These are phyloP conservation scores for Aspergillus thermomutatus DNA, from an alignment of 2,329 filamentous ascomycete species.

Conservation along the genomic window DNA sequence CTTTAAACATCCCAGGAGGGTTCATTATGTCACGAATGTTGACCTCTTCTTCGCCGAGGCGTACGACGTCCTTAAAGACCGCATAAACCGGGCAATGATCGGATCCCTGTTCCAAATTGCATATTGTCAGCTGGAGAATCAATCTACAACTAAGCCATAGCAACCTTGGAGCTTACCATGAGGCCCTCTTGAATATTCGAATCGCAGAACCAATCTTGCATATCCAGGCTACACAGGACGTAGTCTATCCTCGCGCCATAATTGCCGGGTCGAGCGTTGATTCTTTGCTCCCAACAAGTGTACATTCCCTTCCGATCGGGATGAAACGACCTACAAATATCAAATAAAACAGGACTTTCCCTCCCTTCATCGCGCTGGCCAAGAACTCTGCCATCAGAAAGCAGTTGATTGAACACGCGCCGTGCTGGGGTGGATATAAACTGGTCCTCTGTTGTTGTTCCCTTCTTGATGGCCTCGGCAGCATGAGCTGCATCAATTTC, in stretches of 20 bases:
- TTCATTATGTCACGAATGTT: conserved; percentile 74
- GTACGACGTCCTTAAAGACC: conserved; percentile 63
- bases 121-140: conserved; percentile 16
- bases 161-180: conserved; percentile 48
- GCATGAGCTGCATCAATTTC: conserved; percentile 74
- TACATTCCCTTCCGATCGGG: conserved; percentile 84
- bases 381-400: conserved; percentile 67
- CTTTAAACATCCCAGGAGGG: conserved; percentile 65
- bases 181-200: conserved; percentile 90
- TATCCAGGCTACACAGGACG: conserved; percentile 74
- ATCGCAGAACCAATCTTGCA: conserved; percentile 75
- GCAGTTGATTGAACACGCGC: conserved; percentile 79
- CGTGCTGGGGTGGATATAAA: conserved; percentile 71
- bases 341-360: conserved; percentile 71
- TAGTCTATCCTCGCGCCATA: conserved; percentile 93
- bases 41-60: conserved; percentile 46
- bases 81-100: conserved; percentile 95
- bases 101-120: conserved; percentile 58
- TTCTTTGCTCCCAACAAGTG: conserved; percentile 93
- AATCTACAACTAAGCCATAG: neutral
- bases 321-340: conserved; percentile 79
- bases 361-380: conserved; percentile 64
- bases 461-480: conserved; percentile 68
- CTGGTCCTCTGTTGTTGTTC: conserved; percentile 64
- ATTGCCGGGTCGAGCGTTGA: conserved; percentile 93